Evolutionary conservation across 2,329 filamentous ascomycete species (phyloP), one percentile per base, ranked within the genome.

Genomic region (Arthroderma sp.): DNA sequence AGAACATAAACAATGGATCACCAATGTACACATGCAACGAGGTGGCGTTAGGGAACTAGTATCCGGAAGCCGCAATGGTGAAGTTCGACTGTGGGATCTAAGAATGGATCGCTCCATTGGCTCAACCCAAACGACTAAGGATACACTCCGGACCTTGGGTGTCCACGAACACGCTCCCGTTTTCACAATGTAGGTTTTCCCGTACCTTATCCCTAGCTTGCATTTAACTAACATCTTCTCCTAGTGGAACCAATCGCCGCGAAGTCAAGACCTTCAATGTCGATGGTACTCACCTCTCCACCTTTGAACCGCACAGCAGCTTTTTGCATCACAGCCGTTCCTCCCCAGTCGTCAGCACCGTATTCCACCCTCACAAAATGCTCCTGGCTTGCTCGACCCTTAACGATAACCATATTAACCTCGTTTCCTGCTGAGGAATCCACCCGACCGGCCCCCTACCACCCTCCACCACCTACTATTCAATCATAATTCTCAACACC

Each of bases 101-200:
- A 83, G 93, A 53, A 88, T 89, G 83, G 87, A 93, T 62, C 79
- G 80, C 63, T 84, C 87, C 4, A 77, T 95, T 54, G 83, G 84
- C 60, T 83, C 83, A 1, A 86, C 91, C 66, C 79, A 83, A 67
- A 84, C 86, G 5, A 91, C 88, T 2, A 83, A 80, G 60, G 84
- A 91, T 65, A 87, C 86, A 7, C 79, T 95, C 60, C 83, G 90
- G 57, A 95, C 88, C 17, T 80, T 95, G 58, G 93, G 87, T 69
- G 91, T 93, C 43, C 93, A 98, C 70, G 93, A 98, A 72, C 93
- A 98, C 72, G 82, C 95, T 56, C 93, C 93, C 25, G 91, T 98
- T 11, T 96, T 98, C 76, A 89, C 89, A 64, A 83, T 91, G 86
- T 91, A 84, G 79, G 86, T 83, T 19, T 43, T 37, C 44, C 49